phyloP scores from a whole-genome alignment of 257 asterid genomes.

The Fraxinus pennsylvanica region DNA sequence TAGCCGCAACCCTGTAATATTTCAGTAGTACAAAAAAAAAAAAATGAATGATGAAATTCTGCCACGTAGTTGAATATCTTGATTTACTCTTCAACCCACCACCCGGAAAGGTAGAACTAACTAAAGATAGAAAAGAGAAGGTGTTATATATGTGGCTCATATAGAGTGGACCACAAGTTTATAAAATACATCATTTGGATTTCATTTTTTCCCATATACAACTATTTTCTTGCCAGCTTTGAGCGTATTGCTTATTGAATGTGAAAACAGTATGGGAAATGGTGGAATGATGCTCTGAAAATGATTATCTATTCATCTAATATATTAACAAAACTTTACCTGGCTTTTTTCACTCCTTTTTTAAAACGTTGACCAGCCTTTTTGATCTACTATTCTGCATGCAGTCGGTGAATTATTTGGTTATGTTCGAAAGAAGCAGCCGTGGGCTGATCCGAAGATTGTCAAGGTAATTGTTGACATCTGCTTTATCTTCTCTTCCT shows the following conservation, averaged over 20 bases:
- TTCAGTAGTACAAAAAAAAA: neutral
- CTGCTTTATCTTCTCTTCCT: neutral
- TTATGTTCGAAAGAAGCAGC: slow-evolving; percentile 75
- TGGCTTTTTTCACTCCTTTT: neutral
- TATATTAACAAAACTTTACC: neutral
- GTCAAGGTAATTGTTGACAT: slow-evolving; percentile 60
- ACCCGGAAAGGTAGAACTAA: neutral
- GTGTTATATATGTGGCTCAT: neutral
- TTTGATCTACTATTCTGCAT: slow-evolving; percentile 17
- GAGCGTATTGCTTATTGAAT: slow-evolving; percentile 5
- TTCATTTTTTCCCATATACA: neutral
- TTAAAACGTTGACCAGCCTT: neutral
- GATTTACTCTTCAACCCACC: neutral
- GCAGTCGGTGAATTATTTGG: slow-evolving; percentile 85
- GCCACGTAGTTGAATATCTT: neutral
- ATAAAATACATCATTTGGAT: neutral
- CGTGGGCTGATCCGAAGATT: slow-evolving; percentile 91
- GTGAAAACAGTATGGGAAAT: neutral
- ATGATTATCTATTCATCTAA: neutral
- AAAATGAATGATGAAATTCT: neutral
- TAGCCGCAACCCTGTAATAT: neutral
- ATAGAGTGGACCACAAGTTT: too few relatives aligned
- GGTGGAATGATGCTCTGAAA: neutral
- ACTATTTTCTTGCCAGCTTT: neutral
- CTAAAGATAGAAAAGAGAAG: neutral